Evolutionary conservation across 345 rosid species (phyloP).

Genomic region (Boechera divaricarpa): DNA sequence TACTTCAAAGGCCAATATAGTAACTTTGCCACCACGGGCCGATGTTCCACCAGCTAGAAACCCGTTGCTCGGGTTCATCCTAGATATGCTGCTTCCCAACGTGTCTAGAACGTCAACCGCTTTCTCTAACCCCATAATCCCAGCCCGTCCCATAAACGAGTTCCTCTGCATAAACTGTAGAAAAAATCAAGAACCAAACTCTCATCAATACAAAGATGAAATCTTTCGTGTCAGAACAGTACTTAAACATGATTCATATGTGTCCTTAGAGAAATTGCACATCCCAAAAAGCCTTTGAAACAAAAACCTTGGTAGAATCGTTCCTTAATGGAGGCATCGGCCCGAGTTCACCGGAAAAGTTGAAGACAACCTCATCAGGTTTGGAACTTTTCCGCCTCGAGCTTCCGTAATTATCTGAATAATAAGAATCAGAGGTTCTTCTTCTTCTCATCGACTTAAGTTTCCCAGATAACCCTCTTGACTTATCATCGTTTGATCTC

Average conservation of each 20-base stretch:
- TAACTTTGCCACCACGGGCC: conserved; percentile 60
- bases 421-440: conserved; percentile 37
- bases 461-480: conserved; percentile 50
- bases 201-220: conserved; percentile 24
- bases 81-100: conserved; percentile 78
- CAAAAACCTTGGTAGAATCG: conserved; percentile 54
- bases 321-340: conserved; percentile 51
- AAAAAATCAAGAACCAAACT: background rate
- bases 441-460: conserved; percentile 48
- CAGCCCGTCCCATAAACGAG: conserved; percentile 69
- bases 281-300: background rate
- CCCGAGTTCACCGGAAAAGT: conserved; percentile 64
- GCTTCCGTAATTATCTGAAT: conserved; percentile 37
- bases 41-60: conserved; percentile 56
- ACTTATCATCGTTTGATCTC: conserved; percentile 41
- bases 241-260: background rate
- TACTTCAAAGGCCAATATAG: conserved; percentile 85
- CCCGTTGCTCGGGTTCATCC: conserved; percentile 63
- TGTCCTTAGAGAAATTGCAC: background rate
- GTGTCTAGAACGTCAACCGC: conserved; percentile 78
- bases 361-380: conserved; percentile 38
- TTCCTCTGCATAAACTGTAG: conserved; percentile 53
- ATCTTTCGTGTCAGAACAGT: background rate
- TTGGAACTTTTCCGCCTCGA: conserved; percentile 43
- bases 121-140: conserved; percentile 65